Evolutionary conservation across 306 rosid species (phyloP).

Genomic region (Calophaca sinica): DNA sequence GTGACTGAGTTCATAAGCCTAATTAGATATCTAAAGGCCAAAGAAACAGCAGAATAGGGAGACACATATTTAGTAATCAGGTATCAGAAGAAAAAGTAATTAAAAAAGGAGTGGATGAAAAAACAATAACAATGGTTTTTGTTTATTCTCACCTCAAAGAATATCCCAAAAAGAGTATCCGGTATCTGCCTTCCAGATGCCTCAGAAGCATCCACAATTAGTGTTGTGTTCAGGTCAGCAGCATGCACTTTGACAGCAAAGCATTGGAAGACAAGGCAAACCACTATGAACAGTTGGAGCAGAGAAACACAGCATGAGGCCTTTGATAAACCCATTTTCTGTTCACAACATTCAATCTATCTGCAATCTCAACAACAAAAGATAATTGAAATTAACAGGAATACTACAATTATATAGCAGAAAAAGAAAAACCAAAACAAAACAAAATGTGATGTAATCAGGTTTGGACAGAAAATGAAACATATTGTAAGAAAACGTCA

Average conservation of each 20-base stretch:
- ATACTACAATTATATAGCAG: slow-evolving; percentile 16
- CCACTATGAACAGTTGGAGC: slow-evolving; percentile 53
- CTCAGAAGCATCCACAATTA: slow-evolving; percentile 72
- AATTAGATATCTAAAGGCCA: slow-evolving; percentile 10
- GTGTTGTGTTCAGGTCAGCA: slow-evolving; percentile 47
- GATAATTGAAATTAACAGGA: slow-evolving; percentile 32
- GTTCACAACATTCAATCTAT: slow-evolving; percentile 58
- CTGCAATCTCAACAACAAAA: slow-evolving; percentile 48
- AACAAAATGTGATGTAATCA: slow-evolving; percentile 9
- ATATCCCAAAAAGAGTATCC: slow-evolving; percentile 74
- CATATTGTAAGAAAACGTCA: slow-evolving; percentile 17
- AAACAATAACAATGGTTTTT: not conserved
- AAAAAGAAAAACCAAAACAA: not conserved
- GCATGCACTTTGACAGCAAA: slow-evolving; percentile 55
- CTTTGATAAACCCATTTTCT: slow-evolving; percentile 63
- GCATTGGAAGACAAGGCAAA: slow-evolving; percentile 51
- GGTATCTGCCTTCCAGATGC: slow-evolving; percentile 62
- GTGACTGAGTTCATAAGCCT: not conserved
- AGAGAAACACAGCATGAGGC: slow-evolving; percentile 50
- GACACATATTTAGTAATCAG: no score
- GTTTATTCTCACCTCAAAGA: slow-evolving; percentile 76
- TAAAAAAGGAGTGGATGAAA: no score
- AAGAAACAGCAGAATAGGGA: no score
- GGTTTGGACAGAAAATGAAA: slow-evolving; percentile 35
- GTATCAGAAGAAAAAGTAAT: no score